Evolutionary conservation across 768 basidiomycete genomes (phyloP).

Genomic region (Sporobolomyces phaffii): DNA sequence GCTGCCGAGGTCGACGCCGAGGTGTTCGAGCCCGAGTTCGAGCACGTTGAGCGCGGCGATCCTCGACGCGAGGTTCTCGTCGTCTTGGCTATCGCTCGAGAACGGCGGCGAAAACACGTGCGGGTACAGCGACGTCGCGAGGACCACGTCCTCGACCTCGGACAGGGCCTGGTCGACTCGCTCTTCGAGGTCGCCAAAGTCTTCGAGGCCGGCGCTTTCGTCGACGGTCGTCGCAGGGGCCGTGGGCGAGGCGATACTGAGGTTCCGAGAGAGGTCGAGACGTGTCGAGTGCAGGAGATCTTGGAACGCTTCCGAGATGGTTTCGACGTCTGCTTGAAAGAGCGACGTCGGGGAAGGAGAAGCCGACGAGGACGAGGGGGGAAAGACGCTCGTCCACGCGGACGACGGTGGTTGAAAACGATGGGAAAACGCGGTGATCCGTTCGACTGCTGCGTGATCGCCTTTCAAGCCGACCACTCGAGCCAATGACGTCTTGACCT

Average conservation of each 20-base stretch:
- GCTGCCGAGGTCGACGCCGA: conserved; percentile 70
- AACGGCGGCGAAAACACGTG: conserved; percentile 74
- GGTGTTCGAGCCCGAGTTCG: conserved; percentile 77
- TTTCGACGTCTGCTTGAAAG: conserved; percentile 37
- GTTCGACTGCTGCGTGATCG: conserved; percentile 1
- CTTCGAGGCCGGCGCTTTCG: conserved; percentile 43
- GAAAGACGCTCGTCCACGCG: conserved; percentile 20
- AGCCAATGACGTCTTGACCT: conserved; percentile 52
- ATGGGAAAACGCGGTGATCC: conserved; percentile 45
- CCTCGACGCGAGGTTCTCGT: conserved; percentile 79
- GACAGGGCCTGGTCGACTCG: conserved; percentile 62
- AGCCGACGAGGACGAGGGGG: conserved; percentile 5
- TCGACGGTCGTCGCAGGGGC: conserved; percentile 45
- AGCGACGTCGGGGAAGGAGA: conserved; percentile 25
- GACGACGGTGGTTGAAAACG: conserved; percentile 60
- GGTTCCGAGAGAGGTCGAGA: conserved; percentile 50
- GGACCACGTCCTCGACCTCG: conserved; percentile 65
- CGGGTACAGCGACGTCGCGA: conserved; percentile 68
- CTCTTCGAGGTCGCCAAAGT: conserved; percentile 48
- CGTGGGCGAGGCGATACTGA: conserved; percentile 46
- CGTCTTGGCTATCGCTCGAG: conserved; percentile 74
- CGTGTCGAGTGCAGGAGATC: conserved; percentile 31
- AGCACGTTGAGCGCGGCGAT: conserved; percentile 87
- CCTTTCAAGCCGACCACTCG: conserved; percentile 4
- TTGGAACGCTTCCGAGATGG: conserved; percentile 43